These are phyloP conservation scores for Elsinoe necatrix DNA, from an alignment of 2,329 filamentous ascomycete genomes.

Conservation along the genomic window DNA sequence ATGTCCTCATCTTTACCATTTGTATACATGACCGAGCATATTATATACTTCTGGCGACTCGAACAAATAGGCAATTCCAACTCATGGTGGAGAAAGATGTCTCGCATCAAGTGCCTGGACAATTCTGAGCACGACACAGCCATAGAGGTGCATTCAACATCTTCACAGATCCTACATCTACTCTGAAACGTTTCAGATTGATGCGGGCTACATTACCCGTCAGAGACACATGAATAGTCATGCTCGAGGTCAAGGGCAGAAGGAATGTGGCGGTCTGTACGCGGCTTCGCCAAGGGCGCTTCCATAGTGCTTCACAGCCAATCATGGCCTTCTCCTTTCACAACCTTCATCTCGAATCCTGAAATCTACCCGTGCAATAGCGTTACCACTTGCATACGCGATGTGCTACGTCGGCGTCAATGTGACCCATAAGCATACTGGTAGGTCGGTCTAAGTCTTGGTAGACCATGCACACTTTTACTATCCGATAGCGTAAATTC, in stretches of 20 bases:
- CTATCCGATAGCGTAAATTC: background rate
- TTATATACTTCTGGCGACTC: too few relatives aligned
- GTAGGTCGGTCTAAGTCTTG: constrained; percentile 7
- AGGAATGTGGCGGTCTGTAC: constrained; percentile 4
- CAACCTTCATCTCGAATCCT: constrained; percentile 1
- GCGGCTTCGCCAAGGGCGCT: constrained; percentile 3
- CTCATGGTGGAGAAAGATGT: background rate
- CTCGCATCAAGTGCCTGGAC: too few relatives aligned
- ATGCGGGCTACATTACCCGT: background rate
- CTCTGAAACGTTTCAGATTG: constrained; percentile 3
- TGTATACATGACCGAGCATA: too few relatives aligned
- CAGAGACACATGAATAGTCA: background rate
- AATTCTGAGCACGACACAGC: background rate
- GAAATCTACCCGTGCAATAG: constrained; percentile 7
- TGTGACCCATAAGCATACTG: background rate
- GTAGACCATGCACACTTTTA: background rate
- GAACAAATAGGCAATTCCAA: too few relatives aligned
- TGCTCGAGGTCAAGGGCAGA: background rate
- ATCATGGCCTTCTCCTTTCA: background rate
- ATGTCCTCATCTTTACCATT: too few relatives aligned
- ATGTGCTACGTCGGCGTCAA: constrained; percentile 7
- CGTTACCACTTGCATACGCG: background rate
- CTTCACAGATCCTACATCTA: background rate
- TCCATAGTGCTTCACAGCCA: background rate
- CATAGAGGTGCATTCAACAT: background rate